A percentile compares a stretch with the other conserved stretches of the same genome.
phyloP scores from a whole-genome alignment of 352 stramenopile genomes.

The Paralagenidium karlingii region DNA sequence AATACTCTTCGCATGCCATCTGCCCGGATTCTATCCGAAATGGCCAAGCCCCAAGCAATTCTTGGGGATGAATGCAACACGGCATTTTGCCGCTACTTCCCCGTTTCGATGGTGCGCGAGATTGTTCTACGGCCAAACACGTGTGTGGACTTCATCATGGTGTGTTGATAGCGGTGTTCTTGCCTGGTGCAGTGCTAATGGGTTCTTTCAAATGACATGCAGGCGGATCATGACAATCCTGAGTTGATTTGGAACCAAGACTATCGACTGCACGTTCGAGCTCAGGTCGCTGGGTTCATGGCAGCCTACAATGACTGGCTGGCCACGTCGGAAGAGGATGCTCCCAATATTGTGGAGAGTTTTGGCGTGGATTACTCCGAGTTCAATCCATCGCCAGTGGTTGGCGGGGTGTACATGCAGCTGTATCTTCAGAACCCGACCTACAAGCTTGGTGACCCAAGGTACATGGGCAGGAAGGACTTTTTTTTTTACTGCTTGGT shows the following conservation, averaged over 20 bases:
- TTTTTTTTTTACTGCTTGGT: no score
- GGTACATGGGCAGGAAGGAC: constrained; percentile 27
- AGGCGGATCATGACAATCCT: constrained; percentile 85
- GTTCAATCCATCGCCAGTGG: constrained; percentile 52
- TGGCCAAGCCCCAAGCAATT: constrained; percentile 25
- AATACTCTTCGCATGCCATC: constrained; percentile 42
- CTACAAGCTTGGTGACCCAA: constrained; percentile 85
- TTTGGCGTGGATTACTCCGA: constrained; percentile 65
- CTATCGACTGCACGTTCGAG: constrained; percentile 75
- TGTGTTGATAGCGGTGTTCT: neutral
- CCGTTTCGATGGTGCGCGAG: constrained; percentile 36
- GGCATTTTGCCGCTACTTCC: constrained; percentile 57
- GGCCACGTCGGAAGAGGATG: constrained; percentile 26
- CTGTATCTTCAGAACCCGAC: constrained; percentile 90
- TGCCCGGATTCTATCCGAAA: constrained; percentile 47
- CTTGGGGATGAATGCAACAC: constrained; percentile 36
- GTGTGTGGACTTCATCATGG: constrained; percentile 49
- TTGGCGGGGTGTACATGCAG: constrained; percentile 85
- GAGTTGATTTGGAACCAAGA: constrained; percentile 91
- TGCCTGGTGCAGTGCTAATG: no score
- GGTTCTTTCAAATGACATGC: no score
- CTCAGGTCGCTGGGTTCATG: constrained; percentile 55
- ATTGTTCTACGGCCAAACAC: constrained; percentile 32
- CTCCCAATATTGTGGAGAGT: constrained; percentile 24
- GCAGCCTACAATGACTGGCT: constrained; percentile 58